Base-by-base conservation (phyloP, 2,329 filamentous ascomycete genomes). In the Chrysosporium keratinophilum region DNA sequence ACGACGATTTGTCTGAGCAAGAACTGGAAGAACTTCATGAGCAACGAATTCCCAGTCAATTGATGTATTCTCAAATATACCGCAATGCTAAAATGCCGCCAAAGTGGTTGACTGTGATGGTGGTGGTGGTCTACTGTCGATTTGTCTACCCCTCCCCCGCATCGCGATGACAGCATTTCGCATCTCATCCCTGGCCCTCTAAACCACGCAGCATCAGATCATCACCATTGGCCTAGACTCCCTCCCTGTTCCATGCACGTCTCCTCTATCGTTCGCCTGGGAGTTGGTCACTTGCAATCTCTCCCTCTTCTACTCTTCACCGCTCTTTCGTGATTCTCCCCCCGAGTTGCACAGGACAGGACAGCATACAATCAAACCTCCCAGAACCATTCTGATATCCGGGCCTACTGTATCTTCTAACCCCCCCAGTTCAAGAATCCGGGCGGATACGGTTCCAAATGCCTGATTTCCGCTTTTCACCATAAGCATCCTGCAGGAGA, bases 321-420 rank as follows among this genome's bases (percentile, higher is more conserved):
- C 48, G 48, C 48, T 50, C 48, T 50, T 50, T 50, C 14, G 31
- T 14, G 7, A 1, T 42, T 42, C 33, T 37, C 42, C 34, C 28
- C 33, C 23, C 37, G 11, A 10, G 48, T 34, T 42, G 39, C 15
- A 50, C 19, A 34, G 23, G 6, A 15, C 17, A 43, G 14, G 19
- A 20, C n/a, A 14, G 14, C 23, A 14, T 19, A 44, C 14, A 6
- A 23, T 17, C 17, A 12, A 15, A 10, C 11, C 14, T 15, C 20
- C 5, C 4, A 12, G 33, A 14, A 39, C 35, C 11, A 39, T 12
- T 5, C 11, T 12, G 35, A 39, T 39, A 15, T 12, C 35, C n/a
- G 17, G 7, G 12, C 17, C 42, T 15, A 14, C 28, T 5, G 15
- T 11, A 28, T 31, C n/a, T n/a, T 7, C 20, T 19, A 10, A 5